Conservation (phyloP, 345 rosid genomes). For the Turnera subulata region DNA sequence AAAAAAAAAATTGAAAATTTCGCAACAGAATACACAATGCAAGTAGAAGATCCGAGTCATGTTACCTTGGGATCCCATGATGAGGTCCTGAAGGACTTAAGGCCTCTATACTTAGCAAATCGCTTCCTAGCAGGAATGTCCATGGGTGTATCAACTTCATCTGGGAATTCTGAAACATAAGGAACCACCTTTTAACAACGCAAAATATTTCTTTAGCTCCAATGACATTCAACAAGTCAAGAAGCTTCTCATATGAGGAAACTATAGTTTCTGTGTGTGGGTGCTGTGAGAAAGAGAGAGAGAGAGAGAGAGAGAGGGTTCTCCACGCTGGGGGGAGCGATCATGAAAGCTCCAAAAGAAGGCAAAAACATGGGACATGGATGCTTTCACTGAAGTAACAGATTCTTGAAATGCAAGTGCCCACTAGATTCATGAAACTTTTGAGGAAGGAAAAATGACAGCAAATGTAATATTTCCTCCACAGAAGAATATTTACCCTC, state of each 20-base stretch:
- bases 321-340: no score
- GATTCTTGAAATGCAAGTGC: neutral
- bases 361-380: neutral
- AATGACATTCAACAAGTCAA: neutral
- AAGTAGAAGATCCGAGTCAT: slow-evolving; percentile 7
- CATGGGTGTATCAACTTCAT: slow-evolving; percentile 87
- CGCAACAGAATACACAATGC: slow-evolving; percentile 4
- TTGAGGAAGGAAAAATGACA: no score
- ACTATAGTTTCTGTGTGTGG: no score
- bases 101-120: slow-evolving; percentile 85
- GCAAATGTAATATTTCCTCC: neutral
- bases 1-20: no score
- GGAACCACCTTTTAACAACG: neutral
- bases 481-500: slow-evolving; percentile 51
- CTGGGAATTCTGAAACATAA: slow-evolving; percentile 70
- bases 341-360: no score
- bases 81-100: slow-evolving; percentile 92
- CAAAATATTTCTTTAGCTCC: neutral
- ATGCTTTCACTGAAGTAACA: neutral
- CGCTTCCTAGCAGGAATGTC: slow-evolving; percentile 89
- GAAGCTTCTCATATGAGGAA: neutral
- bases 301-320: no score
- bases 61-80: slow-evolving; percentile 91
- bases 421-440: neutral
- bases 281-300: neutral